Evolutionary conservation across 805 yeast genomes (phyloP), one percentile per base, ranked within the genome.

Genomic region (Wickerhamiella alocasiicola): DNA sequence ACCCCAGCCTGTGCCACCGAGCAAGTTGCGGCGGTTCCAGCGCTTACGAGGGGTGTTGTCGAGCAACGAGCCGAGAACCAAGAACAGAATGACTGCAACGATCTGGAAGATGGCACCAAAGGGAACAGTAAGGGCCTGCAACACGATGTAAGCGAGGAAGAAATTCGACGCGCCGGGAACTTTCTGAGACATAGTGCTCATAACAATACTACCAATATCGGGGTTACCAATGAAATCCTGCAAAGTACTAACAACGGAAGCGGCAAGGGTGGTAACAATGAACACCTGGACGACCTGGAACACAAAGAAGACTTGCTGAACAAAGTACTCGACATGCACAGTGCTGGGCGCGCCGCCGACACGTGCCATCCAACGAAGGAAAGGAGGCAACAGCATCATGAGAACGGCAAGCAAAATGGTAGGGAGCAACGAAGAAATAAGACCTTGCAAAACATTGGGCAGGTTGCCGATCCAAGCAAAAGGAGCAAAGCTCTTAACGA

Each of bases 271-370:
- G 31, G 80, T 70, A 37, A 87, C 93, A 44, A 91, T 59, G 61
- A 88, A 91, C 9, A 81, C 87, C 61, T 88, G 85, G 45, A 88
- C 74, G 36, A 85, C 88, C 65, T 82, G 85, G 72, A 88, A 88
- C 1, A 81, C 95, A 62, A 70, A 88, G 62, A 65, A 91, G 77
- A 94, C 85, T 27, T 76, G 71, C 59, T 88, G 98, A 47, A 91
- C 79, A 70, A 78, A 84, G 45, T 67, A 60, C 51, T 85, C 95
- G 43, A 81, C 71, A 42, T 75, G 70, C 53, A 84, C 88, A 7
- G 64, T 56, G 2, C 95, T 75, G 40, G 81, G 65, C 33, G 68
- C 63, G 20, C 97, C 97, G 25, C 81, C 66, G 39, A 78, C 55
- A 50, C 71, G 74, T 49, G 94, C 97, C 70, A 76, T 70, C 44